Conservation (phyloP, 768 basidiomycete species). For the Lactarius quietus region DNA sequence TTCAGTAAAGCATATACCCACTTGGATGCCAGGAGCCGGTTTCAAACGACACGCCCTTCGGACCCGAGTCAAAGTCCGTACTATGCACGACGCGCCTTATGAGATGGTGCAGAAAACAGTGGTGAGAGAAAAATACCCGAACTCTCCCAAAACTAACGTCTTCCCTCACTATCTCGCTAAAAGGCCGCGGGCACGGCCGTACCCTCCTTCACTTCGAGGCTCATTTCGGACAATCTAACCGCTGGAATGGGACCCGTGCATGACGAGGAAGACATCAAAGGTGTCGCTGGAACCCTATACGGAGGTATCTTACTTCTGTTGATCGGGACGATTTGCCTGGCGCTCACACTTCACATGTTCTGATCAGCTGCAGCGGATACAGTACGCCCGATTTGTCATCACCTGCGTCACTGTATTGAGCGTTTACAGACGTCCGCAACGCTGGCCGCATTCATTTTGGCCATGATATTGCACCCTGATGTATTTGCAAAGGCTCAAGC, state of each 20-base stretch:
- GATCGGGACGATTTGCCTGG: background rate
- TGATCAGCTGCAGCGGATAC: constrained; percentile 26
- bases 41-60: constrained; percentile 26
- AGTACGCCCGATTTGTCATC: constrained; percentile 9
- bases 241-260: constrained; percentile 3
- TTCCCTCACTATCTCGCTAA: background rate
- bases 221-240: constrained; percentile 21
- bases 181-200: constrained; percentile 26
- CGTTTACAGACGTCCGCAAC: constrained; percentile 23
- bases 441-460: constrained; percentile 24
- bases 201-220: constrained; percentile 25
- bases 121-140: constrained; percentile 2
- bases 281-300: constrained; percentile 24
- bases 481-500: constrained; percentile 30
- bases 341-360: constrained; percentile 21
- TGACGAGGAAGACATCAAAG: constrained; percentile 27
- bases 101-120: constrained; percentile 24
- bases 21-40: constrained; percentile 28
- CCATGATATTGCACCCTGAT: constrained; percentile 27
- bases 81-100: constrained; percentile 25
- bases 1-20: constrained; percentile 23
- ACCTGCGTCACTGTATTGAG: background rate
- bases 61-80: constrained; percentile 23
- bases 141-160: background rate
- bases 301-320: constrained; percentile 15